phyloP scores from a whole-genome alignment of 371 early-diverging fungal species.

The Rhizopus sp. region DNA sequence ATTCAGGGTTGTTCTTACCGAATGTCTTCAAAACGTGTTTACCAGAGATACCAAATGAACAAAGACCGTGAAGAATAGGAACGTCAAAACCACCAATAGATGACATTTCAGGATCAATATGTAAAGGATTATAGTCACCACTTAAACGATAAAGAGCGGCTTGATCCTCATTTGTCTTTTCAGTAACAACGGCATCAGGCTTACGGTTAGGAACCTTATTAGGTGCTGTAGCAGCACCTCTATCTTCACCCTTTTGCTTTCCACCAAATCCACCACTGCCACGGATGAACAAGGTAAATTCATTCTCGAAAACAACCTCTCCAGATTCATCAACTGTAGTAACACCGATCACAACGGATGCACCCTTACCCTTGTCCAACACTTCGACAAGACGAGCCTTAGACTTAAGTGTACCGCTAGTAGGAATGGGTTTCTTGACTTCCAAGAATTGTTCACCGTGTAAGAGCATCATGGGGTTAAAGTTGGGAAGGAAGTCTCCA shows the following conservation, averaged over 20 bases:
- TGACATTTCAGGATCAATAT: constrained; percentile 96
- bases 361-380: constrained; percentile 96
- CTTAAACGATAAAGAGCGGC: constrained; percentile 95
- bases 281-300: constrained; percentile 93
- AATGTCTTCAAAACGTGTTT: constrained; percentile 84
- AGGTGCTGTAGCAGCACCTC: constrained; percentile 79
- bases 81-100: constrained; percentile 92
- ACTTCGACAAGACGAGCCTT: constrained; percentile 85
- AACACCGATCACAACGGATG: constrained; percentile 79
- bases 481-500: constrained; percentile 80
- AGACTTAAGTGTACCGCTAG: constrained; percentile 76
- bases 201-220: constrained; percentile 76
- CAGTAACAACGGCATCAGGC: constrained; percentile 79
- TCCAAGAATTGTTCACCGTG: constrained; percentile 97
- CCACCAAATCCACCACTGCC: constrained; percentile 92
- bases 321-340: constrained; percentile 79
- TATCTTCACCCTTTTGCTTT: constrained; percentile 70
- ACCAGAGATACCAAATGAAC: constrained; percentile 89
- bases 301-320: constrained; percentile 80
- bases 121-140: constrained; percentile 91
- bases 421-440: constrained; percentile 82
- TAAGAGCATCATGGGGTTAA: constrained; percentile 97
- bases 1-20: constrained; percentile 68
- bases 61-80: constrained; percentile 96
- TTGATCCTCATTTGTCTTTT: constrained; percentile 88